phyloP scores from a whole-genome alignment of 1,139 yeast species.

The Tardiomyces depauwii region DNA sequence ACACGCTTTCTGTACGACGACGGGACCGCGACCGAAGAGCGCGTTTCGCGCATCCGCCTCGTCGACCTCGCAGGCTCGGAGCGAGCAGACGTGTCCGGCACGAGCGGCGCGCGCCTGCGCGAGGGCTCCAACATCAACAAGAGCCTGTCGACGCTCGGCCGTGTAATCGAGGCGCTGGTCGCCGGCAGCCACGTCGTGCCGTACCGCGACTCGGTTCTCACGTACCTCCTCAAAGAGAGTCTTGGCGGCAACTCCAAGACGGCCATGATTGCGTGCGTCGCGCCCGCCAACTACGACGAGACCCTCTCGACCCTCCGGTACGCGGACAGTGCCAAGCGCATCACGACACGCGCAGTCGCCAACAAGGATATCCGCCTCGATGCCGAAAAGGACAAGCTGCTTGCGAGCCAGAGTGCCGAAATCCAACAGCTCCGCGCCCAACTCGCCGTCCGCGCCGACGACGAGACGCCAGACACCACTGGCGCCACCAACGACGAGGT shows the following conservation, averaged over 20 bases:
- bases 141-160: conserved; percentile 62
- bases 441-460: conserved; percentile 11
- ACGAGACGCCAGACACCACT: conserved; percentile 12
- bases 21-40: conserved; percentile 39
- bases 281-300: conserved; percentile 70
- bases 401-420: conserved; percentile 16
- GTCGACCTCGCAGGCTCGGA: conserved; percentile 84
- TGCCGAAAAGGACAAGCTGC: conserved; percentile 27
- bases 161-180: conserved; percentile 57
- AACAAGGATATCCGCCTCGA: conserved; percentile 33
- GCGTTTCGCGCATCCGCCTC: conserved; percentile 52
- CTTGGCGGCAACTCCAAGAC: conserved; percentile 79
- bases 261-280: conserved; percentile 67
- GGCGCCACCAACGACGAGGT: conserved; percentile 19
- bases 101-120: conserved; percentile 51
- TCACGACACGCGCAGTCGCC: conserved; percentile 47
- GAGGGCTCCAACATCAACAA: conserved; percentile 72
- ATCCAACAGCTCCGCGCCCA: conserved; percentile 34
- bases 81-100: conserved; percentile 50
- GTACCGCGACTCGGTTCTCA: conserved; percentile 60
- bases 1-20: conserved; percentile 30
- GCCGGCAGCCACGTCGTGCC: conserved; percentile 36
- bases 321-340: conserved; percentile 63
- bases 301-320: conserved; percentile 62
- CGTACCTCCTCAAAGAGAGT: conserved; percentile 69